Conservation (phyloP, 768 basidiomycete species). For the Xerocomellus amylosporus region DNA sequence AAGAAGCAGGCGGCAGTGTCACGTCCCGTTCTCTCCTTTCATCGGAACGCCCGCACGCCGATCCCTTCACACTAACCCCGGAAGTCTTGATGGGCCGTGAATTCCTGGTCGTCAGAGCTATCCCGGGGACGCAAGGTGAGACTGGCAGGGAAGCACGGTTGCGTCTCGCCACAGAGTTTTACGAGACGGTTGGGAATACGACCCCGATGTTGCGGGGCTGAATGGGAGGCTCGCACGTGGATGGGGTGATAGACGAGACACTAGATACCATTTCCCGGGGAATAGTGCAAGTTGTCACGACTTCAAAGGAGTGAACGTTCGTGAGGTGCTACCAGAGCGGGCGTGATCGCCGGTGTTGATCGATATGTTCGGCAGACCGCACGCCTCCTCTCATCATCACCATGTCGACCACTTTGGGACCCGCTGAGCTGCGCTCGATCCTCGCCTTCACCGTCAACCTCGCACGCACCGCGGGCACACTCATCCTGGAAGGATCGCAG, state of each 20-base stretch:
- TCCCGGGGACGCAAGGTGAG: conserved; percentile 59
- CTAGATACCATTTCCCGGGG: conserved; percentile 1
- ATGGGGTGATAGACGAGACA: not conserved
- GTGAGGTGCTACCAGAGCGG: not conserved
- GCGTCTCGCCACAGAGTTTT: conserved; percentile 80
- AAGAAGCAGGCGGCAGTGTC: conserved; percentile 82
- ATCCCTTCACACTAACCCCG: conserved; percentile 61
- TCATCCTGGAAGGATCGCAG: conserved; percentile 75
- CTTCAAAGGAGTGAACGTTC: conserved; percentile 5
- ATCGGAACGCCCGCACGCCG: conserved; percentile 24
- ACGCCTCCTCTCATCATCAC: conserved; percentile 1
- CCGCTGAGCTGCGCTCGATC: conserved; percentile 54
- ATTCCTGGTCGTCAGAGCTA: conserved; percentile 70
- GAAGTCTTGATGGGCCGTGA: conserved; percentile 74
- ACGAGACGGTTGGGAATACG: conserved; percentile 69
- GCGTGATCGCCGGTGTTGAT: not conserved
- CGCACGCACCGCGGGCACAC: conserved; percentile 67
- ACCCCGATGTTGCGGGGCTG: conserved; percentile 39
- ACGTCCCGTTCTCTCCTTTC: conserved; percentile 54
- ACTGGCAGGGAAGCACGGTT: conserved; percentile 65
- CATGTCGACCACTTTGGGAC: conserved; percentile 35
- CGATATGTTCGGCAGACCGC: not conserved
- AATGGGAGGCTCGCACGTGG: not conserved
- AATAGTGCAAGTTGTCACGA: not conserved
- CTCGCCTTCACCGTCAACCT: conserved; percentile 68